Percentiles rank a stretch among this genome's conserved stretches.
Evolutionary conservation across 805 yeast species (phyloP).

Genomic region (Yueomyces sp.): DNA sequence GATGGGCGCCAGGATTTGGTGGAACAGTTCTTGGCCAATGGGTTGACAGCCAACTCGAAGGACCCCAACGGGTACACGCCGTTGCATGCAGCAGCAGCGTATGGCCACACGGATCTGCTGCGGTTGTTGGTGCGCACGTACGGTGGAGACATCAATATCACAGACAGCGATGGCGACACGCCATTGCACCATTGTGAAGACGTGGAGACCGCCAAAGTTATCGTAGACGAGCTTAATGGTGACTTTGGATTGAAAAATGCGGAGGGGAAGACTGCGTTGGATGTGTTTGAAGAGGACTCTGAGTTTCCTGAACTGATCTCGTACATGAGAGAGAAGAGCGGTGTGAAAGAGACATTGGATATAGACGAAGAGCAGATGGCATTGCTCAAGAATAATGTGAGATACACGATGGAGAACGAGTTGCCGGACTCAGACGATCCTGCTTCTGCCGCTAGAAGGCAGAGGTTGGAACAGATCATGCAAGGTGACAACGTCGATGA

Average conservation of each 20-base stretch:
- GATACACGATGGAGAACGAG: slow-evolving; percentile 42
- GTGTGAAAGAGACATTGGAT: slow-evolving; percentile 16
- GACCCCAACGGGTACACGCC: slow-evolving; percentile 96
- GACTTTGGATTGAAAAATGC: slow-evolving; percentile 48
- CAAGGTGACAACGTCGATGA: slow-evolving; percentile 74
- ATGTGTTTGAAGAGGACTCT: slow-evolving; percentile 69
- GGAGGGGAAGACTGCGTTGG: slow-evolving; percentile 65
- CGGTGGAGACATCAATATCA: slow-evolving; percentile 74
- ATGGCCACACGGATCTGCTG: slow-evolving; percentile 65
- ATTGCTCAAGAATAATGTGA: slow-evolving; percentile 32
- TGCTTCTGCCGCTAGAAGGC: slow-evolving; percentile 43
- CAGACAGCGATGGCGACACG: slow-evolving; percentile 86
- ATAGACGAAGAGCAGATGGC: slow-evolving; percentile 19
- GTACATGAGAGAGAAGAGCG: slow-evolving; percentile 38
- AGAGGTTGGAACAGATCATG: slow-evolving; percentile 54
- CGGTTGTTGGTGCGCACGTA: slow-evolving; percentile 20
- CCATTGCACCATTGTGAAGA: slow-evolving; percentile 89
- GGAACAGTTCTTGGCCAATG: slow-evolving; percentile 32
- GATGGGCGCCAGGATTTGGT: slow-evolving; percentile 60
- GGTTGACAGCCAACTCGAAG: slow-evolving; percentile 50
- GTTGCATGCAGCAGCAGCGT: slow-evolving; percentile 93
- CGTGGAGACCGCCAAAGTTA: slow-evolving; percentile 42
- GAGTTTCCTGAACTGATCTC: slow-evolving; percentile 69
- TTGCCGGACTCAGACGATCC: slow-evolving; percentile 27
- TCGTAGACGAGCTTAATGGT: slow-evolving; percentile 59